Evolutionary conservation across 208 protist genomes (phyloP), one percentile per base, ranked within the genome.

Genomic region (Balamuthia mandrillaris): DNA sequence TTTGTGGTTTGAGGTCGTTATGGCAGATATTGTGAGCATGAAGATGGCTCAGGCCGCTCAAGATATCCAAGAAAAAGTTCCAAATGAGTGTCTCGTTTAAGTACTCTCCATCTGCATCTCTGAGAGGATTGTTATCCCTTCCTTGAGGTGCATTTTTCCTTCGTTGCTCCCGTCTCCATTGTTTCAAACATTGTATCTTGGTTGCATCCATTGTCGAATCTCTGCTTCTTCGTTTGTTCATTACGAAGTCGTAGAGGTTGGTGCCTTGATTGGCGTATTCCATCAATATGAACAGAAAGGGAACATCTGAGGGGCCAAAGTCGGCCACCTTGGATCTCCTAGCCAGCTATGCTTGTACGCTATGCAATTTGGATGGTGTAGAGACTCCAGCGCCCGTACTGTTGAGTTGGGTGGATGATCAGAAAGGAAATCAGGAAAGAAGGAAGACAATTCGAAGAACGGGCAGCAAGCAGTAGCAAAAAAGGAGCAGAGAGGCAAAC

Each of bases 211-310:
- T n/a, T n/a, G n/a, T n/a, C n/a, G n/a, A n/a, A n/a, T n/a, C n/a
- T n/a, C n/a, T n/a, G n/a, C n/a, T n/a, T n/a, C n/a, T n/a, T n/a
- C n/a, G n/a, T n/a, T 79, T 79, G 70, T 79, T 60, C 45, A 79
- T 60, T 21, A 79, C 58, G 45, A 79, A 79, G 42, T 79, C 70
- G 70, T 79, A 47, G n/a, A 79, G 70, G 49, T 79, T 79, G n/a
- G n/a, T n/a, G 70, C 70, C 70, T 24, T 18, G 12, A 27, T 79
- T 79, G 45, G 70, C 70, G 33, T 79, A 79, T 21, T 79, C 70
- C 45, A 47, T 79, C 45, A 79, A 47, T 16, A 79, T 79, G 49
- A 79, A 79, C n/a, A 79, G 70, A 0, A 47, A 60, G n/a, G 70
- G 70, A 31, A 79, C 58, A 47, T 79, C 58, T 24, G 51, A 41